Base-by-base conservation (phyloP, 1,139 yeast genomes). In the Suhomyces atakaporum region DNA sequence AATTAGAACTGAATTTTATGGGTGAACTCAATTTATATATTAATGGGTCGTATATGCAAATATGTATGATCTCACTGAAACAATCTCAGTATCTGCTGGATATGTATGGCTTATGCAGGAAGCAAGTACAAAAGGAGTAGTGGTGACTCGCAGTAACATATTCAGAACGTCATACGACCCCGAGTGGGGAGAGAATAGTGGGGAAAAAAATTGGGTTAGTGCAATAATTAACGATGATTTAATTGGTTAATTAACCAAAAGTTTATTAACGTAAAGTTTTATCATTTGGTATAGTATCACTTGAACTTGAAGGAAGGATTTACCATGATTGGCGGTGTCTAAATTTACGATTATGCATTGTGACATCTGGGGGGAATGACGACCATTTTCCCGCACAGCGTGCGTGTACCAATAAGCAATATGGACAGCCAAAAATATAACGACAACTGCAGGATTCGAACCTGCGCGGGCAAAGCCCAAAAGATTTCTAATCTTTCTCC, bases 401-500 rank as follows among this genome's bases (percentile, higher is more conserved):
- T 18, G 20, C 7, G 20, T 18, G 8, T 18, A 18, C 5, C 20
- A 18, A 8, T 18, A 18, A 18, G 20, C 7, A 6, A 18, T 6
- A 18, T 6, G 8, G 8, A 18, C 20, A 18, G 8, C 19, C 28
- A 27, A 47, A 49, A 51, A 54, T 43, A 43, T 42, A 44, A 33
- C 63, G 63, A 59, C 63, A 58, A 57, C 63, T 59, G 72, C 74
- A 69, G 74, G 75, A 69, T 62, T 69, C 74, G 75, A 69, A 69
- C 75, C 75, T 68, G 73, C 74, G 75, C 67, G 73, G 73, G 73
- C 71, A 63, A 57, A 66, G 66, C 74, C 73, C 74, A 68, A 65
- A 57, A 57, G 63, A 59, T 59, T 58, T 59, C 63, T 55, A 59
- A 56, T 58, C 63, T 56, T 56, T 58, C 63, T 58, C 63, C 63